Conservation (phyloP, 768 basidiomycete genomes). For the Lactifluus piperatus region DNA sequence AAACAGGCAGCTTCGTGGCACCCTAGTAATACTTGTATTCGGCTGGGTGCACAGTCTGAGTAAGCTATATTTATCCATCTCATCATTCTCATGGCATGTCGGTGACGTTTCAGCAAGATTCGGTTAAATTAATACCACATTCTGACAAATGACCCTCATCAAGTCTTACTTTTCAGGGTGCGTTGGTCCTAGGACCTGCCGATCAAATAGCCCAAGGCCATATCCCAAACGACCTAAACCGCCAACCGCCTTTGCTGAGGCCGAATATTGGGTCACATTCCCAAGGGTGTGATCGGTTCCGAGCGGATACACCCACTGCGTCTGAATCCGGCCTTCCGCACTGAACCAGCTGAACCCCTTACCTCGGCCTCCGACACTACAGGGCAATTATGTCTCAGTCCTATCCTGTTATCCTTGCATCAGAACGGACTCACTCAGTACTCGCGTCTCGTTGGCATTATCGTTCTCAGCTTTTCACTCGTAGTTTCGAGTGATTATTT, state of each 20-base stretch:
- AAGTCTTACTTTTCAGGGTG: slow-evolving; percentile 2
- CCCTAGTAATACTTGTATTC: no score
- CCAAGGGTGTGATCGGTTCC: slow-evolving; percentile 15
- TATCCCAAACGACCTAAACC: slow-evolving; percentile 4
- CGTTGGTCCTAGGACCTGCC: background rate
- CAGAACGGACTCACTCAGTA: background rate
- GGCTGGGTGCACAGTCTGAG: background rate
- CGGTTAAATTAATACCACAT: slow-evolving; percentile 3
- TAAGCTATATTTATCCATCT: background rate
- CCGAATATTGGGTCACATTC: slow-evolving; percentile 12
- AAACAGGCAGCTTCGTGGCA: background rate
- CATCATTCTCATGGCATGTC: background rate
- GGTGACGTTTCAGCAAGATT: slow-evolving; percentile 6
- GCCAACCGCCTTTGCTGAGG: slow-evolving; percentile 2
- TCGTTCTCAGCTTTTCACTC: background rate
- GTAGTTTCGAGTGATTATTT: background rate
- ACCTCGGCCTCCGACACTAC: slow-evolving; percentile 1
- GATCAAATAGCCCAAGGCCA: slow-evolving; percentile 1
- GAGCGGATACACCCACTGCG: slow-evolving; percentile 3
- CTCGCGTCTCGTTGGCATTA: background rate
- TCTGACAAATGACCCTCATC: slow-evolving; percentile 1
- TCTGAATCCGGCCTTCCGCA: slow-evolving; percentile 4
- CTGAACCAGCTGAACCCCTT: slow-evolving; percentile 3
- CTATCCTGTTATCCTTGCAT: background rate
- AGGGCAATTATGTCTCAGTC: background rate